Base-by-base conservation (phyloP, 805 yeast species). In the Hanseniaspora nectarophila region DNA sequence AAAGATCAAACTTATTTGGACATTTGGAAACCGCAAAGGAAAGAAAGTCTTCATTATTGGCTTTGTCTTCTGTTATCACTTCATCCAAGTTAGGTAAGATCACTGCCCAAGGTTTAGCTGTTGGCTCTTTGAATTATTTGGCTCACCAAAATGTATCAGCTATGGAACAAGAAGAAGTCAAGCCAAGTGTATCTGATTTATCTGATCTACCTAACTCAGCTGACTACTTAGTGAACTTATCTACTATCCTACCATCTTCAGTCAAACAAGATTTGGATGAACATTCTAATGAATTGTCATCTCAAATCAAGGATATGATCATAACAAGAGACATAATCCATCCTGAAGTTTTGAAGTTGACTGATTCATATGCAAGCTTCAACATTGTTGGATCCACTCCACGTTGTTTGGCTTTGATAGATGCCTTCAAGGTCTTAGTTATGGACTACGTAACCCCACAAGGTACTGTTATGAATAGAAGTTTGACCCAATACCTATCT, bases 341-440 rank as follows among this genome's bases (percentile, higher is more conserved):
- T 67, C 97, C 97, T 0, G 78, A 85, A 1, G 81, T 90, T 40
- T 70, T 87, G 47, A 73, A 86, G 24, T 70, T 92, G 56, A 82
- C 95, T 0, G 77, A 86, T 54, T 83, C 85, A 58, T 79, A 82
- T 58, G 82, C 95, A 13, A 80, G 87, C 42, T 90, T 86, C 65
- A 77, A 82, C 57, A 78, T 90, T 37, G 92, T 89, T 8, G 98
- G 98, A 0, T 87, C 97, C 0, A 83, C 82, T 2, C 81, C 85
- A 26, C 76, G 98, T 59, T 85, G 95, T 66, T 72, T 73, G 56
- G 82, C 86, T 16, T 86, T 90, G 92, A 71, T 92, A 64, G 76
- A 76, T 55, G 89, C 89, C 3, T 92, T 92, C 68, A 81, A 83
- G 66, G 74, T 72, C 28, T 89, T 92, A 21, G 85, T 92, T 45